Percentiles rank a stretch among this genome's conserved stretches.
Evolutionary conservation across 2,329 filamentous ascomycete genomes (phyloP).

Genomic region (Tolypocladium pustulatum): DNA sequence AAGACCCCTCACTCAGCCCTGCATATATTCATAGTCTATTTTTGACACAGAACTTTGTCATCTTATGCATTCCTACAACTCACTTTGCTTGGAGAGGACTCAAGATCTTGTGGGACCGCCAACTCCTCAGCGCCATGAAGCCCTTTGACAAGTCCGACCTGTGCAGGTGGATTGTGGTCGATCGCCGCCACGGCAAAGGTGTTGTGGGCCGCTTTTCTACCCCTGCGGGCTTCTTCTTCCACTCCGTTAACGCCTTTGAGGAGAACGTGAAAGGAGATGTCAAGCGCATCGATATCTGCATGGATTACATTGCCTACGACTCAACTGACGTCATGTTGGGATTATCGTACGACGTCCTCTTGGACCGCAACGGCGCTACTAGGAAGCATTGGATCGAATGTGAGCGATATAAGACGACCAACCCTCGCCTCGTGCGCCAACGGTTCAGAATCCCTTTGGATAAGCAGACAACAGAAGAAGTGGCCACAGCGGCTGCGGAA

Average conservation of each 20-base stretch:
- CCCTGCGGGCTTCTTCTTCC: conserved; percentile 62
- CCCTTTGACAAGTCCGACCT: conserved; percentile 46
- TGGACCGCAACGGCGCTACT: background rate
- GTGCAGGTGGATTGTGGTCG: conserved; percentile 64
- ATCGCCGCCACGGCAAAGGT: conserved; percentile 49
- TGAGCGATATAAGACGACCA: background rate
- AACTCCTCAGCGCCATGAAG: conserved; percentile 56
- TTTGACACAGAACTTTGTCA: conserved; percentile 56
- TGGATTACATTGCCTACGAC: background rate
- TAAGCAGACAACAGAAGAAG: conserved; percentile 3
- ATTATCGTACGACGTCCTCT: background rate
- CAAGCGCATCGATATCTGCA: background rate
- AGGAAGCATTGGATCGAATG: background rate
- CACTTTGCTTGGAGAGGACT: conserved; percentile 47
- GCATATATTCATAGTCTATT: conserved; percentile 81
- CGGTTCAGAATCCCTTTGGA: conserved; percentile 25
- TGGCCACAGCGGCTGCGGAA: conserved; percentile 12
- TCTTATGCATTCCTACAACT: conserved; percentile 63
- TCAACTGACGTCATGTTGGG: background rate
- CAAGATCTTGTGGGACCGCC: conserved; percentile 52
- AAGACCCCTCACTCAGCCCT: conserved; percentile 32
- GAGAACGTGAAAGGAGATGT: background rate
- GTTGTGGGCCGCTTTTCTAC: conserved; percentile 59
- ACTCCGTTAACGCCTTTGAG: background rate
- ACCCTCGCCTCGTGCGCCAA: conserved; percentile 29